phyloP scores from a whole-genome alignment of 2,329 filamentous ascomycete species.

The Sporothrix inflata region DNA sequence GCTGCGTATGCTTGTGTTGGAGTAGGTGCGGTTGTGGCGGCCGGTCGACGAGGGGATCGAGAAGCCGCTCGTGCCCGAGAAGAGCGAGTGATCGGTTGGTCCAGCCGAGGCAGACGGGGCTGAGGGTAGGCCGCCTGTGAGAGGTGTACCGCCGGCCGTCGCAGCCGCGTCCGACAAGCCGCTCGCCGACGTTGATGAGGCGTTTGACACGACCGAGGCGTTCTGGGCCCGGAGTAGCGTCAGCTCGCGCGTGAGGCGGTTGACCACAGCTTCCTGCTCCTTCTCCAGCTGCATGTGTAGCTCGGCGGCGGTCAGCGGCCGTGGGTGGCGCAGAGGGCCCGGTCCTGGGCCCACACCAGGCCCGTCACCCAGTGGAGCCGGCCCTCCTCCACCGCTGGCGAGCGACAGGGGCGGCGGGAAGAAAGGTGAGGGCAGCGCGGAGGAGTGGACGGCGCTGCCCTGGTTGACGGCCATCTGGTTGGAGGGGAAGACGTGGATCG shows the following conservation, averaged over 20 bases:
- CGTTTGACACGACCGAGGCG: constrained; percentile 66
- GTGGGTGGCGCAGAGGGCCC: constrained; percentile 81
- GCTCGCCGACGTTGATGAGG: constrained; percentile 63
- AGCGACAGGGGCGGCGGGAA: constrained; percentile 38
- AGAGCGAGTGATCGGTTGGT: constrained; percentile 49
- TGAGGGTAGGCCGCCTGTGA: constrained; percentile 34
- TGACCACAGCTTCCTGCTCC: constrained; percentile 94
- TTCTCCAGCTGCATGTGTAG: constrained; percentile 89
- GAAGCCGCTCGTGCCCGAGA: constrained; percentile 61
- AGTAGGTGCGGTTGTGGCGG: constrained; percentile 61
- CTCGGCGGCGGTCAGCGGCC: constrained; percentile 85
- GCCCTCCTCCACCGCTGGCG: constrained; percentile 29
- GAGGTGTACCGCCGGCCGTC: constrained; percentile 39
- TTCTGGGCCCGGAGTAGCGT: constrained; percentile 77
- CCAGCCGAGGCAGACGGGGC: constrained; percentile 34
- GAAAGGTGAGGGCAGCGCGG: constrained; percentile 42
- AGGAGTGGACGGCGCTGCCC: constrained; percentile 37
- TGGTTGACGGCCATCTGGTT: constrained; percentile 57
- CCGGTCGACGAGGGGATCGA: constrained; percentile 57
- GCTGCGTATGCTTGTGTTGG: constrained; percentile 58
- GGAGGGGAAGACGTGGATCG: constrained; percentile 61
- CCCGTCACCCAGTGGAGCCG: constrained; percentile 41
- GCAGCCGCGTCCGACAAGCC: constrained; percentile 38
- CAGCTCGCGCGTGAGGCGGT: constrained; percentile 88
- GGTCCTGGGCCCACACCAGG: constrained; percentile 59